These are phyloP conservation scores for Penicillium sp. DNA, from an alignment of 2,329 filamentous ascomycete genomes.

Conservation along the genomic window DNA sequence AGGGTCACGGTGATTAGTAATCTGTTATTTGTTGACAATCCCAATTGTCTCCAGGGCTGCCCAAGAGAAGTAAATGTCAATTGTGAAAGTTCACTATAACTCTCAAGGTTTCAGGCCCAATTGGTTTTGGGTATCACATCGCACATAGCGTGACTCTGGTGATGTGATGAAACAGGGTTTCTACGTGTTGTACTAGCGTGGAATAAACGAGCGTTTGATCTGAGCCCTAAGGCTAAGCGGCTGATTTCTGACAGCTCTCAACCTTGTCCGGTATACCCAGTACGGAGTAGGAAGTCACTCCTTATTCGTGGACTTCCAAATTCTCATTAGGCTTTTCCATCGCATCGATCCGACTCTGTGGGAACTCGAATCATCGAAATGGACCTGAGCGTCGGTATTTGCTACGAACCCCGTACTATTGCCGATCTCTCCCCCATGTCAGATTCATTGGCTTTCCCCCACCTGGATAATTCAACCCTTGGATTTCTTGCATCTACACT, in stretches of 20 bases:
- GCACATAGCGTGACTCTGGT: neutral
- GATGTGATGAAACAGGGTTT: neutral
- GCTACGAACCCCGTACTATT: slow-evolving; percentile 3
- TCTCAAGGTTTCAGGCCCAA: neutral
- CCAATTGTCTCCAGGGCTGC: neutral
- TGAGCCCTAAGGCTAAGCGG: neutral
- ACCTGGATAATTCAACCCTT: neutral
- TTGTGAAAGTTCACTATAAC: neutral
- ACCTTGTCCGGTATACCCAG: neutral
- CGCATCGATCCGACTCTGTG: neutral
- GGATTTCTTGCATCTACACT: slow-evolving; percentile 3
- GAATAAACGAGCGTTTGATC: slow-evolving; percentile 7
- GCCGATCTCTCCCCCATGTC: slow-evolving; percentile 15
- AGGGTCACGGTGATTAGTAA: neutral
- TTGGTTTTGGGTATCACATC: slow-evolving; percentile 5
- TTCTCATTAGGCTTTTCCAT: neutral
- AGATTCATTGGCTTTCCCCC: slow-evolving; percentile 6
- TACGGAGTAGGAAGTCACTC: neutral
- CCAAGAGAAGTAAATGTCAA: too few relatives aligned
- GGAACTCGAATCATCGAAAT: neutral
- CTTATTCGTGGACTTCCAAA: neutral
- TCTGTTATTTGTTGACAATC: neutral
- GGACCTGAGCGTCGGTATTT: neutral
- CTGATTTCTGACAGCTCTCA: slow-evolving; percentile 18
- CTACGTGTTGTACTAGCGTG: neutral